These are phyloP conservation scores for Mucor plumbeus DNA, from an alignment of 371 early-diverging fungal species.

Conservation along the genomic window DNA sequence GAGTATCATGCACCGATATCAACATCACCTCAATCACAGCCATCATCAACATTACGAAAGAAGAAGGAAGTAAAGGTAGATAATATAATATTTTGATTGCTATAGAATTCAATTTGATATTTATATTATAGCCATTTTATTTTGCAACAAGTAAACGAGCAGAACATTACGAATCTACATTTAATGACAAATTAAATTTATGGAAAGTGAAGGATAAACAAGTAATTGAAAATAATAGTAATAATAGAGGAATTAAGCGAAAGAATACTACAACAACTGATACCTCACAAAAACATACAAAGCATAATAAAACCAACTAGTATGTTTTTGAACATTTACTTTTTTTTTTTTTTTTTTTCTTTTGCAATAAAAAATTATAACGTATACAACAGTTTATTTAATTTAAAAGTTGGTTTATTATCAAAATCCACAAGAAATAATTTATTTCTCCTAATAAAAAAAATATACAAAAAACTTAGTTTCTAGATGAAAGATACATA, in stretches of 20 bases:
- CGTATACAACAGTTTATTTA: background rate
- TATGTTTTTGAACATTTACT: background rate
- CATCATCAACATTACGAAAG: background rate
- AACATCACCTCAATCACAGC: background rate
- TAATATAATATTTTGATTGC: background rate
- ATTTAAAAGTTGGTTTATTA: background rate
- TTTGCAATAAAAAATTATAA: background rate
- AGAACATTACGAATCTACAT: background rate
- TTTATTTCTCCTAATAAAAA: background rate
- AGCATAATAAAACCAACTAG: background rate
- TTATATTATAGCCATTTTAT: conserved; percentile 18
- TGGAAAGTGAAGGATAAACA: conserved; percentile 12
- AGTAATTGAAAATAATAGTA: background rate
- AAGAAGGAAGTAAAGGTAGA: conserved; percentile 7
- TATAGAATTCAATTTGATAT: background rate
- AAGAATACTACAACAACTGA: conserved; percentile 2
- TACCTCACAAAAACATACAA: background rate
- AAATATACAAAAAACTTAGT: background rate
- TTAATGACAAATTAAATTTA: conserved; percentile 15
- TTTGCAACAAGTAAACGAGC: conserved; percentile 14
- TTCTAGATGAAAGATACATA: background rate
- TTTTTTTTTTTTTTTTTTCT: background rate
- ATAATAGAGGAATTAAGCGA: conserved; percentile 13
- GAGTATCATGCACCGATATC: background rate
- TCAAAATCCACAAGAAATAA: background rate